Conservation (phyloP, 352 stramenopile genomes). For the Phytophthora chlamydospora region DNA sequence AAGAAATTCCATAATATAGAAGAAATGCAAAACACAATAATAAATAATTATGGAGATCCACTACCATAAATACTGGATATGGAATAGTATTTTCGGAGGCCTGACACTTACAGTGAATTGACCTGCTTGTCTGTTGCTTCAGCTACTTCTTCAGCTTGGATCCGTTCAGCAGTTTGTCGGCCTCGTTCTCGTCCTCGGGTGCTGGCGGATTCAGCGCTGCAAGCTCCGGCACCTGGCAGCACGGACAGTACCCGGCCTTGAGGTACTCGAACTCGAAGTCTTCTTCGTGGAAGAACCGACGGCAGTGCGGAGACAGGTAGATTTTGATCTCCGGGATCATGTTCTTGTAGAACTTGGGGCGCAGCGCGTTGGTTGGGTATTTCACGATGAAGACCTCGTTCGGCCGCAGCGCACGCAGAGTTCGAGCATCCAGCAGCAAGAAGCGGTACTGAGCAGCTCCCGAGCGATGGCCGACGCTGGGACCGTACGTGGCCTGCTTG, state of each 20-base stretch:
- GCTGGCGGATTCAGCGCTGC: slow-evolving; percentile 31
- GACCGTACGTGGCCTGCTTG: slow-evolving; percentile 71
- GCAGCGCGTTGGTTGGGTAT: slow-evolving; percentile 63
- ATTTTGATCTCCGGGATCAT: slow-evolving; percentile 95
- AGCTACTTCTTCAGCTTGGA: slow-evolving; percentile 38
- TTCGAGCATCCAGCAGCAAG: slow-evolving; percentile 79
- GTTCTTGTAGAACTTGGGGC: slow-evolving; percentile 89
- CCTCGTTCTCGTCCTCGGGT: slow-evolving; percentile 25
- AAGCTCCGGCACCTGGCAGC: slow-evolving; percentile 77
- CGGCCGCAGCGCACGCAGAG: slow-evolving; percentile 69
- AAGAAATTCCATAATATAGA: too few relatives aligned
- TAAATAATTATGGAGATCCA: too few relatives aligned
- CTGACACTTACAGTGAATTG: too few relatives aligned
- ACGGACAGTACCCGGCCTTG: slow-evolving; percentile 87
- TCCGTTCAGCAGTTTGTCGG: slow-evolving; percentile 13
- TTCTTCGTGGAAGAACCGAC: slow-evolving; percentile 95
- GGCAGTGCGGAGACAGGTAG: slow-evolving; percentile 88
- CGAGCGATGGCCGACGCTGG: slow-evolving; percentile 55
- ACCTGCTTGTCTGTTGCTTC: background rate
- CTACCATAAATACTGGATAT: too few relatives aligned
- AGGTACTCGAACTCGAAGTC: slow-evolving; percentile 96
- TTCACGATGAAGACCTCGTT: slow-evolving; percentile 90
- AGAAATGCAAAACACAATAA: too few relatives aligned
- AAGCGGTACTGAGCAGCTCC: slow-evolving; percentile 66
- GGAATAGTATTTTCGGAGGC: too few relatives aligned